Evolutionary conservation across 805 yeast species (phyloP).

Genomic region (Scheffersomyces spartinae): DNA sequence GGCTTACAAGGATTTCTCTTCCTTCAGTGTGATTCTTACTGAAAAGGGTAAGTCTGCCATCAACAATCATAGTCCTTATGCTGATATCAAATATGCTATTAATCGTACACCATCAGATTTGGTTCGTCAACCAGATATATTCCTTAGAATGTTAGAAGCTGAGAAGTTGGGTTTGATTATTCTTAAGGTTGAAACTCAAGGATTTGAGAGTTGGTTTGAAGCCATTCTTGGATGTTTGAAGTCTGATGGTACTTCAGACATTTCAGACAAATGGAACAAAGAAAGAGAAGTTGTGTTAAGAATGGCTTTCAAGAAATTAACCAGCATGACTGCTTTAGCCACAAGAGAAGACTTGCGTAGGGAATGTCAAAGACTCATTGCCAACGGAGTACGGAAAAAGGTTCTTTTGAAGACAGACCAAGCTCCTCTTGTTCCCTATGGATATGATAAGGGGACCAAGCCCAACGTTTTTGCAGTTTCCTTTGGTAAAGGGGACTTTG

Average conservation of each 20-base stretch:
- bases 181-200: constrained; percentile 47
- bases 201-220: constrained; percentile 28
- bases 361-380: constrained; percentile 61
- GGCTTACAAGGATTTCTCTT: constrained; percentile 52
- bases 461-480: constrained; percentile 79
- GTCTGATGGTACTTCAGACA: constrained; percentile 69
- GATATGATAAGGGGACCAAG: constrained; percentile 65
- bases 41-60: constrained; percentile 64
- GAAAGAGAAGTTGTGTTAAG: constrained; percentile 59
- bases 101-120: constrained; percentile 73
- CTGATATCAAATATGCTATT: constrained; percentile 83
- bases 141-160: constrained; percentile 85
- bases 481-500: constrained; percentile 75
- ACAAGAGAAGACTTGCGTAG: constrained; percentile 75
- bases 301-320: constrained; percentile 54
- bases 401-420: constrained; percentile 73
- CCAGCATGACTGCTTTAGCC: constrained; percentile 57
- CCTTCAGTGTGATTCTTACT: constrained; percentile 64
- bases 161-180: constrained; percentile 66
- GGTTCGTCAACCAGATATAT: constrained; percentile 63
- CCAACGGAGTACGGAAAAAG: constrained; percentile 55
- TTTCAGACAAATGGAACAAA: constrained; percentile 72
- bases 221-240: constrained; percentile 39
- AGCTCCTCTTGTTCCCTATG: constrained; percentile 83
- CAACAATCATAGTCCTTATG: constrained; percentile 69